phyloP scores from a whole-genome alignment of 768 basidiomycete genomes.

The Boletus tylopilopsis region DNA sequence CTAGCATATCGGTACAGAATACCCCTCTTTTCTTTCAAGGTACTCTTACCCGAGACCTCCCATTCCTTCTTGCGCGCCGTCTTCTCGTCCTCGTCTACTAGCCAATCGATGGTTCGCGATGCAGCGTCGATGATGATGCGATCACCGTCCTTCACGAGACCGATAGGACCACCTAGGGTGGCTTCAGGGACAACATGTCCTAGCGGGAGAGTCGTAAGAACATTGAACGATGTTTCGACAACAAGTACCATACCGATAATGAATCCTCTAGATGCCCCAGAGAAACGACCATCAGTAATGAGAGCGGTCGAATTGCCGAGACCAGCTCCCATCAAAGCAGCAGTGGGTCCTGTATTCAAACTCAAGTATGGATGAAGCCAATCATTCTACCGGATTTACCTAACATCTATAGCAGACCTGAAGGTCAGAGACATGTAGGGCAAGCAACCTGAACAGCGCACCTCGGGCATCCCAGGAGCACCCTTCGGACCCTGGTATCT shows the following conservation, averaged over 20 bases:
- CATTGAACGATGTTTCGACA: slow-evolving; percentile 16
- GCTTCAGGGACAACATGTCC: slow-evolving; percentile 68
- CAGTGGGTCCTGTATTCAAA: slow-evolving; percentile 58
- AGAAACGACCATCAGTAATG: slow-evolving; percentile 89
- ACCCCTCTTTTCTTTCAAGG: slow-evolving; percentile 69
- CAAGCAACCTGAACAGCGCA: slow-evolving; percentile 18
- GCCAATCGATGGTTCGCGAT: slow-evolving; percentile 65
- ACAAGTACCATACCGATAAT: slow-evolving; percentile 43
- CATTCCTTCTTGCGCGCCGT: slow-evolving; percentile 57
- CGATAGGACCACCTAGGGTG: slow-evolving; percentile 80
- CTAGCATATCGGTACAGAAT: slow-evolving; percentile 77
- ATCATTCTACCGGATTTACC: slow-evolving; percentile 25
- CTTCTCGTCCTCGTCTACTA: slow-evolving; percentile 66
- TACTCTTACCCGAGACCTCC: slow-evolving; percentile 61
- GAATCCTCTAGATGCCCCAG: slow-evolving; percentile 72
- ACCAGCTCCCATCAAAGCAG: slow-evolving; percentile 81
- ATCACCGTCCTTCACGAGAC: slow-evolving; percentile 82
- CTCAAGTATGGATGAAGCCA: not conserved
- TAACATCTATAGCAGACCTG: slow-evolving; percentile 40
- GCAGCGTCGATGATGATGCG: slow-evolving; percentile 69
- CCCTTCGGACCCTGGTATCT: slow-evolving; percentile 89
- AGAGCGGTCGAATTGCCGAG: slow-evolving; percentile 73
- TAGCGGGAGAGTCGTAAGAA: slow-evolving; percentile 36
- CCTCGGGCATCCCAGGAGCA: slow-evolving; percentile 91
- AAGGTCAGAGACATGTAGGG: not conserved